Base-by-base conservation (phyloP, 768 basidiomycete species). In the Russula earlei region DNA sequence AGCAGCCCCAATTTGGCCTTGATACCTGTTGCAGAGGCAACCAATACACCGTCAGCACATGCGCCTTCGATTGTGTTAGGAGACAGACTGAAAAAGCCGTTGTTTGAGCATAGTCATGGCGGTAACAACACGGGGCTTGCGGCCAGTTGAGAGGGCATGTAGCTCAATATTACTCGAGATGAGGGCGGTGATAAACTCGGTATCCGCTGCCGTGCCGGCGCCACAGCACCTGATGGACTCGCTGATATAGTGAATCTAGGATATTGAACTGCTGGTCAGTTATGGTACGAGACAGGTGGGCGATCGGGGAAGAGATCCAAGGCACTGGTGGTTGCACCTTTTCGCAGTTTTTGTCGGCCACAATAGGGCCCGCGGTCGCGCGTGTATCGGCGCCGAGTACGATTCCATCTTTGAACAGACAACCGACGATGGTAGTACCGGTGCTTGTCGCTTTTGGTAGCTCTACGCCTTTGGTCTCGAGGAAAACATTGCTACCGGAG, bases 71-170 rank as follows among this genome's bases (percentile, higher is more conserved):
- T 25, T 7, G 22, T 20, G 20, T 19, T 17, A 17, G 19, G 34
- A 22, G 14, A 65, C 77, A 40, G n/a, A 92, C 91, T 78, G 75
- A 75, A 87, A 96, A 37, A 98, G 84, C 77, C 87, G 87, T 70
- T 95, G 94, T 71, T 98, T 97, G 62, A 97, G 75, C 91, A 97
- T 89, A 4, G 95, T 97, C 95, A 99, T 97, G 5, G 95, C 96
- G 0, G 96, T 96, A 49, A 95, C 91, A 19, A 99, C 92, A 56
- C 85, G 80, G 4, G 95, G 92, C 70, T 90, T 91, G 55, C 95
- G 75, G 22, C 93, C 94, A 29, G 90, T 93, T 17, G 88, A 86
- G 29, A 98, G 79, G 1, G 83, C 80, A 67, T 98, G 95, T 14
- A 99, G 77, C 69, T 93, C 91, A 71, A 99, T 90, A 71, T 96